Conservation (phyloP, 2,329 filamentous ascomycete species). For the Teratosphaeria viscida region DNA sequence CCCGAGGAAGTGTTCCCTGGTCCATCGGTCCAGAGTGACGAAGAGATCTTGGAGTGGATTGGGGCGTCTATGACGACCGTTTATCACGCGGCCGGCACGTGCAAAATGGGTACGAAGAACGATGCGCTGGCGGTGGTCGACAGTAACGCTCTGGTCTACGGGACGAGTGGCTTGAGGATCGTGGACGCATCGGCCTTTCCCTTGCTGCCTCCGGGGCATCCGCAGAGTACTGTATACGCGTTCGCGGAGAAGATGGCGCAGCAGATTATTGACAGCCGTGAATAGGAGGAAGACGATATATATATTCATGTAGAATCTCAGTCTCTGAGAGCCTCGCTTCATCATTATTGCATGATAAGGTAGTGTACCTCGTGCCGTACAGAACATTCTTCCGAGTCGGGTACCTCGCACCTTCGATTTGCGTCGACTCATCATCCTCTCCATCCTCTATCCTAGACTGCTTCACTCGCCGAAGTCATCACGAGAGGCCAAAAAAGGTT, state of each 20-base stretch:
- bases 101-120: constrained; percentile 5
- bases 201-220: constrained; percentile 16
- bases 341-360: neutral
- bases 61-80: constrained; percentile 1
- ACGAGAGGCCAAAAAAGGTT: neutral
- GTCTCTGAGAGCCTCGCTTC: neutral
- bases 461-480: too few relatives aligned
- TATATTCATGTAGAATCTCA: neutral
- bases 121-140: constrained; percentile 7
- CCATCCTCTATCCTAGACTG: too few relatives aligned
- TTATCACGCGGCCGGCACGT: constrained; percentile 11
- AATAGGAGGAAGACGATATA: neutral
- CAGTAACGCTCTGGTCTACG: constrained; percentile 9
- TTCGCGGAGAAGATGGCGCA: constrained; percentile 2
- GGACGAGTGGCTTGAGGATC: constrained; percentile 13
- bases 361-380: too few relatives aligned
- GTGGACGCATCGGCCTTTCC: constrained; percentile 16
- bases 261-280: neutral
- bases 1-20: constrained; percentile 6
- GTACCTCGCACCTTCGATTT: too few relatives aligned
- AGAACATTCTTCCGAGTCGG: too few relatives aligned
- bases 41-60: constrained; percentile 5
- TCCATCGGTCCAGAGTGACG: constrained; percentile 2
- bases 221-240: constrained; percentile 10
- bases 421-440: too few relatives aligned